Conservation (phyloP, 1,284 basidiomycete genomes). For the Ustilago tritici region DNA sequence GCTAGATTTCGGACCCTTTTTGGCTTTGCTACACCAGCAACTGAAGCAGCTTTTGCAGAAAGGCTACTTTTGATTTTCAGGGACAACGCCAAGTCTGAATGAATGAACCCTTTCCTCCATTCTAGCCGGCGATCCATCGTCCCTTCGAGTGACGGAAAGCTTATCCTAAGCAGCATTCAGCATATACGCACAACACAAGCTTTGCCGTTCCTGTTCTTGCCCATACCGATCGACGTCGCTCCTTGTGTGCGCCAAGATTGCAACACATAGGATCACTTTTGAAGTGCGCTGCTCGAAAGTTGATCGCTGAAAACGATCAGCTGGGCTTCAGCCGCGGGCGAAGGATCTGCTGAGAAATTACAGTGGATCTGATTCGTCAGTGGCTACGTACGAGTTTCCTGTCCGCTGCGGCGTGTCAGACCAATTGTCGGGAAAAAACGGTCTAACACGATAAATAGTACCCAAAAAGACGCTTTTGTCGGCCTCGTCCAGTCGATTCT, state of each 20-base stretch:
- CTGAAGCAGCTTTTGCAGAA: neutral
- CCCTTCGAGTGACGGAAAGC: constrained; percentile 3
- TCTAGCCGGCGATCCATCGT: neutral
- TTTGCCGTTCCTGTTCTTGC: neutral
- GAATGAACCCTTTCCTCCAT: neutral
- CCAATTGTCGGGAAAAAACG: no score
- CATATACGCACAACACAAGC: neutral
- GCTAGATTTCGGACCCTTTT: constrained; percentile 11
- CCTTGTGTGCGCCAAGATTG: no score
- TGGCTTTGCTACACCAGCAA: no score
- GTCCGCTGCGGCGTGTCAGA: no score
- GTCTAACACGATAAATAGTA: no score
- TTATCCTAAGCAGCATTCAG: constrained; percentile 5
- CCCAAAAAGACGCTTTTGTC: no score
- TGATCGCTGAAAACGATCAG: neutral
- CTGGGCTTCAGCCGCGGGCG: neutral
- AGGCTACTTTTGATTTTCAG: neutral
- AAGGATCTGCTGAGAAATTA: neutral
- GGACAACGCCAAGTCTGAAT: neutral
- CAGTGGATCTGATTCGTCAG: neutral
- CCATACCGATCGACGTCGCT: neutral
- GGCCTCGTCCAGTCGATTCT: no score
- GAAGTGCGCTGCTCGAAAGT: neutral
- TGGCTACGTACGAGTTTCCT: no score
- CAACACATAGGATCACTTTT: no score